Evolutionary conservation across 106 monocot genomes (phyloP), one percentile per base, ranked within the genome.

Genomic region (Gastrodia elata): DNA sequence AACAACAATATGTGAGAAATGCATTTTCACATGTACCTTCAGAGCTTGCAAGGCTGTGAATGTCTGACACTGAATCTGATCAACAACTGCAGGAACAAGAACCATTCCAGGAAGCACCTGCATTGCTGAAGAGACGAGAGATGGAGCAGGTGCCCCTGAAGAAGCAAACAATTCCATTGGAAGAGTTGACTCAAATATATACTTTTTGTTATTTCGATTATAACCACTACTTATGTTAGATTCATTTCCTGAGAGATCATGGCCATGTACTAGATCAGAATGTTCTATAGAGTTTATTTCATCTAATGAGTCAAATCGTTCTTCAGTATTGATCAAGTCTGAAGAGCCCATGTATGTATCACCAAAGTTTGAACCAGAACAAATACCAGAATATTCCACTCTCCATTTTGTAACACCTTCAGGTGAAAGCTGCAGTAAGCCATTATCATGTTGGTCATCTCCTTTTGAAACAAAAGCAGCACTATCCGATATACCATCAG

Each of bases 141-240:
- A 88, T 72, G 91, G 94, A 73, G 94, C 91, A 77, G 91, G 94
- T 71, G 88, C 85, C 28, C 94, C 91, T 83, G 88, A 72, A 77
- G 70, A 70, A 55, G 84, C 79, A 49, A 84, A 77, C 59, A 69
- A 76, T 75, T 75, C 75, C 59, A 81, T 79, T 74, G 80, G 76
- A 16, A 78, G 43, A 49, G 41, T 14, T 68, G 84, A 82, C 32
- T 83, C 84, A 77, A 57, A 80, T 65, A 56, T 65, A 43, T 43
- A 69, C 64, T 67, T 80, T 70, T 67, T 77, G 68, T 57, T 57
- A 70, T 11, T 77, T 68, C 69, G 74, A 69, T 25, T 68, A 34
- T 71, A 34, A 71, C 20, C 42, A 64, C 39, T 46, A 64, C 39
- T 46, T 39, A 44, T 71, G 77, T 80, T 76, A 70, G 74, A 39